phyloP scores from a whole-genome alignment of 805 yeast species.

The Barnettozyma populi region DNA sequence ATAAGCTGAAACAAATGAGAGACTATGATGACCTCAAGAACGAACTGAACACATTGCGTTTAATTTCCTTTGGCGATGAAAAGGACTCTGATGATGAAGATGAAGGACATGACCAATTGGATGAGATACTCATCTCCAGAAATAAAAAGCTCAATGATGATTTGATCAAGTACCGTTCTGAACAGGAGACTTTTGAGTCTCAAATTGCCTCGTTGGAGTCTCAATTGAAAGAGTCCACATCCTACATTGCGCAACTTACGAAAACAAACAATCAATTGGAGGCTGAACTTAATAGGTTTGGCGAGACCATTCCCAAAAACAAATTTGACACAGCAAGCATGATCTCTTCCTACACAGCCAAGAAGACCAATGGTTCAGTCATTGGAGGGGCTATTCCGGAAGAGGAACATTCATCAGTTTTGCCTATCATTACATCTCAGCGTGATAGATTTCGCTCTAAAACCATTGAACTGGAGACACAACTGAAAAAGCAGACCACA shows the following conservation, averaged over 20 bases:
- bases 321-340: conserved; percentile 55
- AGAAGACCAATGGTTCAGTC: conserved; percentile 33
- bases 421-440: conserved; percentile 90
- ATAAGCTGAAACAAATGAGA: conserved; percentile 42
- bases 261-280: conserved; percentile 61
- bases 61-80: conserved; percentile 73
- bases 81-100: conserved; percentile 27
- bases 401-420: conserved; percentile 36
- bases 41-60: conserved; percentile 66
- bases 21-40: conserved; percentile 81
- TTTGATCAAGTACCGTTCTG: conserved; percentile 58
- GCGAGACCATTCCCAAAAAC: conserved; percentile 27
- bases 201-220: conserved; percentile 37
- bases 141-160: conserved; percentile 72
- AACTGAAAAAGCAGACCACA: conserved; percentile 51
- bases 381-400: conserved; percentile 38
- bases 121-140: conserved; percentile 57
- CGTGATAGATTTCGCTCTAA: conserved; percentile 88
- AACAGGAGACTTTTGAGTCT: conserved; percentile 41
- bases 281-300: conserved; percentile 59
- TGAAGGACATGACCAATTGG: conserved; percentile 34
- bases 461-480: conserved; percentile 80
- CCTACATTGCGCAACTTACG: conserved; percentile 38
- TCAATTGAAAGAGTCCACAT: conserved; percentile 29
- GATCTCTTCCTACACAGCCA: conserved; percentile 29